phyloP scores from a whole-genome alignment of 495 filamentous ascomycete genomes.

The Penicillium canariense region DNA sequence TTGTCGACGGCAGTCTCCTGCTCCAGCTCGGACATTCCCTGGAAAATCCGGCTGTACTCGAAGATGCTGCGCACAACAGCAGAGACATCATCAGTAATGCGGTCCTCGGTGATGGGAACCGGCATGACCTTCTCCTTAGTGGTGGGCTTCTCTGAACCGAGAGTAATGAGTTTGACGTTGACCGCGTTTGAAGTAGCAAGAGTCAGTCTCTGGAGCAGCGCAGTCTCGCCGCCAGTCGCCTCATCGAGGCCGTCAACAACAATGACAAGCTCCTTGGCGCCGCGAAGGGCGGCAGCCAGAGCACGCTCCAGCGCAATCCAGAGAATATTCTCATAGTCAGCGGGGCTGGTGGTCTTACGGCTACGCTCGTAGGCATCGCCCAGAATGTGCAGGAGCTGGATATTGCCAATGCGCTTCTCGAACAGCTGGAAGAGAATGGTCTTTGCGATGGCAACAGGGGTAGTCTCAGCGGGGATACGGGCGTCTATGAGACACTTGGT shows the following conservation, averaged over 20 bases:
- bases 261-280: conserved; percentile 35
- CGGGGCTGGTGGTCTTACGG: conserved; percentile 18
- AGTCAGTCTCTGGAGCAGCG: conserved; percentile 25
- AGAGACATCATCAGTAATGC: conserved; percentile 27
- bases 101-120: conserved; percentile 20
- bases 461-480: conserved; percentile 27
- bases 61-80: conserved; percentile 25
- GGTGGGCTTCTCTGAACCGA: conserved; percentile 30
- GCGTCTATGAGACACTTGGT: conserved; percentile 12
- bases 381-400: conserved; percentile 34
- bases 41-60: conserved; percentile 17
- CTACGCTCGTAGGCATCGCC: conserved; percentile 30
- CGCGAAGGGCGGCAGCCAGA: conserved; percentile 25
- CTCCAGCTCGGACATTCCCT: conserved; percentile 20
- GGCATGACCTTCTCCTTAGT: conserved; percentile 11
- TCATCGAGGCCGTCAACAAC: conserved; percentile 40
- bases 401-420: conserved; percentile 37
- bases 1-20: conserved; percentile 34
- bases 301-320: conserved; percentile 23
- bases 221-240: conserved; percentile 28
- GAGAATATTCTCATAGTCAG: conserved; percentile 28
- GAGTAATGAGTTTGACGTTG: conserved; percentile 31
- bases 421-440: conserved; percentile 38
- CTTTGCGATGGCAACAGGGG: conserved; percentile 25
- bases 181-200: conserved; percentile 22